These are phyloP conservation scores for Phytophthora brassicae DNA, from an alignment of 352 stramenopile species.

Conservation along the genomic window DNA sequence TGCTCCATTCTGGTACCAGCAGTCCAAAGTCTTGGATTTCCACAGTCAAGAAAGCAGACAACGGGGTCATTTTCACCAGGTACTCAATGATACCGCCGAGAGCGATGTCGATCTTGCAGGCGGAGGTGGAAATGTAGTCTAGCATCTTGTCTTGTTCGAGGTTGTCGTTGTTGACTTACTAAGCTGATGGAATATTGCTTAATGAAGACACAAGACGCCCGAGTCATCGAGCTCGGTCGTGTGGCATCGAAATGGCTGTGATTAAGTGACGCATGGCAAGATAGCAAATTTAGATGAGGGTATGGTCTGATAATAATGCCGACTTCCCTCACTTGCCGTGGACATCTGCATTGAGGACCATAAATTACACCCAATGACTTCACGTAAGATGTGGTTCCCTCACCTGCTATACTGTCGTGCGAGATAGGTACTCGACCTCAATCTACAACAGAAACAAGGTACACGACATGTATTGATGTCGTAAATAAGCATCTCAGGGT, in stretches of 20 bases:
- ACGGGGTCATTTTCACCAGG: background rate
- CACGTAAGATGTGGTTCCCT: too few relatives aligned
- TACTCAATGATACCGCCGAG: background rate
- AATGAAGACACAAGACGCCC: background rate
- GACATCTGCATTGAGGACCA: too few relatives aligned
- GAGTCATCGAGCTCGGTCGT: background rate
- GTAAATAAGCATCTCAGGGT: too few relatives aligned
- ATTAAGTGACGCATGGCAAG: background rate
- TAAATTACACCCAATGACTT: too few relatives aligned
- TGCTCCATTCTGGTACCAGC: slow-evolving; percentile 16
- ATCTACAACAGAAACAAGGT: too few relatives aligned
- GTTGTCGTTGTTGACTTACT: background rate
- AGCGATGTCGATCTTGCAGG: slow-evolving; percentile 5
- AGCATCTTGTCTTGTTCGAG: too few relatives aligned
- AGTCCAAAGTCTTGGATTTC: slow-evolving; percentile 11
- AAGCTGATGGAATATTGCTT: background rate
- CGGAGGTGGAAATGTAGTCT: background rate
- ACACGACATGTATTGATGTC: too few relatives aligned
- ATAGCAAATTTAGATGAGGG: background rate
- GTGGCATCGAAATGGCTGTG: background rate
- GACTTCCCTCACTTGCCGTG: background rate
- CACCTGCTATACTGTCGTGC: too few relatives aligned
- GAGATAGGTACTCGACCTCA: too few relatives aligned
- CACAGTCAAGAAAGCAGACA: slow-evolving; percentile 10
- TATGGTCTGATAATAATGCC: background rate